Evolutionary conservation across 225 moss, liverwort and hornwort species (phyloP).

Genomic region (Marchantia paleacea): DNA sequence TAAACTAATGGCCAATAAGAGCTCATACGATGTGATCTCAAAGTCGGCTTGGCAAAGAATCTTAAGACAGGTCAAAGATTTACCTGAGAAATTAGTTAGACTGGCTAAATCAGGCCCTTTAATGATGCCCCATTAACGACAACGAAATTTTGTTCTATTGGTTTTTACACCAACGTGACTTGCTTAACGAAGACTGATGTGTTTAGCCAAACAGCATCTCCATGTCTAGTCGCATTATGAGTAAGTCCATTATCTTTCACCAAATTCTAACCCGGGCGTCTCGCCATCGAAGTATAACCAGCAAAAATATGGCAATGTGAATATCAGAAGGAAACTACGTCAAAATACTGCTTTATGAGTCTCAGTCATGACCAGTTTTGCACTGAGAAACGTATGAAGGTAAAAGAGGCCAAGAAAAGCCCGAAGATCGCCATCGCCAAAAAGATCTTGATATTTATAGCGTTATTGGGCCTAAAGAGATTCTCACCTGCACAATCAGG

Average conservation of each 20-base stretch:
- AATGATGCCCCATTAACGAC: slow-evolving; percentile 98
- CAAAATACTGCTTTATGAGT: too few species aligned
- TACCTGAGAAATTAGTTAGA: slow-evolving; percentile 79
- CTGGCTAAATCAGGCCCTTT: slow-evolving; percentile 96
- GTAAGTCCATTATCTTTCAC: slow-evolving; percentile 60
- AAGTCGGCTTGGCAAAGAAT: neutral
- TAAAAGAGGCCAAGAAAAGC: neutral
- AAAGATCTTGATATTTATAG: neutral
- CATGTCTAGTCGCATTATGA: slow-evolving; percentile 91
- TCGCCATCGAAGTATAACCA: neutral
- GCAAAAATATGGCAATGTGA: neutral
- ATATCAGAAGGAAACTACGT: neutral
- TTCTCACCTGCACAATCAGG: slow-evolving; percentile 72
- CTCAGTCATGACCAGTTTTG: neutral
- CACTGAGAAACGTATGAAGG: neutral
- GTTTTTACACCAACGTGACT: slow-evolving; percentile 88
- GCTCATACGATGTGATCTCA: neutral
- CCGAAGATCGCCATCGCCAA: neutral
- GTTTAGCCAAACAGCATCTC: slow-evolving; percentile 81
- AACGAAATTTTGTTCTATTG: slow-evolving; percentile 90
- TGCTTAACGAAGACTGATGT: slow-evolving; percentile 72
- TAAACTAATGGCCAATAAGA: too few species aligned
- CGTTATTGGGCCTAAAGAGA: neutral
- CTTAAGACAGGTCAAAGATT: neutral
- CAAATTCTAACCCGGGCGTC: slow-evolving; percentile 46